Evolutionary conservation across 495 filamentous ascomycete genomes (phyloP).

Genomic region (Aspergillus leporis): DNA sequence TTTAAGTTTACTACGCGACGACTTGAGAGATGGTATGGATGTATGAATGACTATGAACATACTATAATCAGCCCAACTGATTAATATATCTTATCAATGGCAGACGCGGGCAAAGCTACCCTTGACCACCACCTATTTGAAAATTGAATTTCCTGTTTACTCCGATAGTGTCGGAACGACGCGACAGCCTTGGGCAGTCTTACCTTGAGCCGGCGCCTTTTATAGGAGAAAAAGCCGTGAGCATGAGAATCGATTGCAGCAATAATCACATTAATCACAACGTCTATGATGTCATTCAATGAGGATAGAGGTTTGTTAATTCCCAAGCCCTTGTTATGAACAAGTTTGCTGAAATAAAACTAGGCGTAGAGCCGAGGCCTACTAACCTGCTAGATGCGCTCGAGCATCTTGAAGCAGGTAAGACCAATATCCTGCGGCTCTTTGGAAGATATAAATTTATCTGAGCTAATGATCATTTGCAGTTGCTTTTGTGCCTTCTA

Average conservation of each 20-base stretch:
- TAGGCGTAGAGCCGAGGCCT: slow-evolving; percentile 20
- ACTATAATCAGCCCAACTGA: neutral
- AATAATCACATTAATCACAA: neutral
- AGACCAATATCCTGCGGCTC: neutral
- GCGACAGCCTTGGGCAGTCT: neutral
- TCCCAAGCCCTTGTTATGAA: neutral
- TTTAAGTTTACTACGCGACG: neutral
- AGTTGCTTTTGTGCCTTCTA: slow-evolving; percentile 44
- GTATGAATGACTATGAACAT: too few species aligned
- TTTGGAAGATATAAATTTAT: neutral
- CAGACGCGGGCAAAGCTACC: neutral
- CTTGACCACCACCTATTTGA: neutral
- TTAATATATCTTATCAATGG: neutral
- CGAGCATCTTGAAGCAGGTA: slow-evolving; percentile 48
- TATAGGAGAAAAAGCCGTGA: neutral
- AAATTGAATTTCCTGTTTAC: neutral
- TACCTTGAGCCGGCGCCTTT: neutral
- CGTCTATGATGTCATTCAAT: slow-evolving; percentile 21
- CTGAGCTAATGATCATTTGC: slow-evolving; percentile 12
- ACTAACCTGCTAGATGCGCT: slow-evolving; percentile 38
- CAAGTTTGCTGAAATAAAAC: slow-evolving; percentile 10
- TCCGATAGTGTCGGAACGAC: neutral
- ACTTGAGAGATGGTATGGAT: neutral
- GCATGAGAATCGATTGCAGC: neutral
- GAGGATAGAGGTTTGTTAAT: slow-evolving; percentile 19